These are phyloP conservation scores for Erysiphe neolycopersici DNA, from an alignment of 2,329 filamentous ascomycete genomes.

Conservation along the genomic window DNA sequence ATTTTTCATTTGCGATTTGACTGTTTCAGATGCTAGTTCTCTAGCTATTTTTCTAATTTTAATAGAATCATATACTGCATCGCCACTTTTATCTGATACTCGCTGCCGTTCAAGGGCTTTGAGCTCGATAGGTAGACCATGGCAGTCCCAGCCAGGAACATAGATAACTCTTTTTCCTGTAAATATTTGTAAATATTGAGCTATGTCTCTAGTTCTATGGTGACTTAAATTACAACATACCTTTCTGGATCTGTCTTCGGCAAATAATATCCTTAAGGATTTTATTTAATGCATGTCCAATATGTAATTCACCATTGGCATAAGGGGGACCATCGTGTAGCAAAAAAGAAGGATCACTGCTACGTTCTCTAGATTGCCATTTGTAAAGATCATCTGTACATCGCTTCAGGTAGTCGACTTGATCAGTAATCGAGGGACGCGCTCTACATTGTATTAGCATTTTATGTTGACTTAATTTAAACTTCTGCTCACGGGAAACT, in stretches of 20 bases:
- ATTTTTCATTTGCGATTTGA: conserved; percentile 44
- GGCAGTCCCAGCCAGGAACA: conserved; percentile 89
- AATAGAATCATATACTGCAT: conserved; percentile 18
- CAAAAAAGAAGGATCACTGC: conserved; percentile 30
- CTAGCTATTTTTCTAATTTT: conserved; percentile 38
- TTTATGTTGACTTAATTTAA: not conserved
- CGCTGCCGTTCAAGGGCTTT: conserved; percentile 38
- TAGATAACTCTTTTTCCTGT: conserved; percentile 44
- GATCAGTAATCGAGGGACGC: conserved; percentile 18
- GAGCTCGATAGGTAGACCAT: conserved; percentile 88
- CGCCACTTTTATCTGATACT: conserved; percentile 6
- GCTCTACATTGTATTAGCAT: conserved; percentile 8
- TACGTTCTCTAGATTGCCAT: conserved; percentile 36
- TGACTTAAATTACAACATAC: conserved; percentile 9
- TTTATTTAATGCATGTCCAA: conserved; percentile 91
- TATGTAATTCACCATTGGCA: conserved; percentile 74
- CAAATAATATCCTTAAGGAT: conserved; percentile 86
- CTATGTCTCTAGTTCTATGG: too few relatives aligned
- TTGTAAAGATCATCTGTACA: conserved; percentile 72
- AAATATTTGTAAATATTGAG: not conserved
- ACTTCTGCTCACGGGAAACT: conserved; percentile 33
- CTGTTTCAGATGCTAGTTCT: conserved; percentile 37
- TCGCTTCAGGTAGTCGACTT: conserved; percentile 35
- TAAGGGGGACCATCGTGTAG: conserved; percentile 94
- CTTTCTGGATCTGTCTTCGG: conserved; percentile 53